phyloP scores from a whole-genome alignment of 495 filamentous ascomycete genomes.

The Aspergillus hancockii region DNA sequence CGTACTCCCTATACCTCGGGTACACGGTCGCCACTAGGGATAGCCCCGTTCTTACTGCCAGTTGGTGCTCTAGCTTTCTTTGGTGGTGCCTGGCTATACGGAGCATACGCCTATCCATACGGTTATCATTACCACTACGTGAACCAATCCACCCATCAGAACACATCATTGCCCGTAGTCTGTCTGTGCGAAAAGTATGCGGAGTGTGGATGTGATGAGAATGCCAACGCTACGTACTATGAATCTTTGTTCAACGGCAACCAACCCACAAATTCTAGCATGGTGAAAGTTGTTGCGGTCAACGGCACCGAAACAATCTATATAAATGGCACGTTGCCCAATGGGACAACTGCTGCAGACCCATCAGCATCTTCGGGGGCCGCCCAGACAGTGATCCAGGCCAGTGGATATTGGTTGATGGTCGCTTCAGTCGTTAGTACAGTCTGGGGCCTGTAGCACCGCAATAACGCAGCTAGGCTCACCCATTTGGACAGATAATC shows the following conservation, averaged over 20 bases:
- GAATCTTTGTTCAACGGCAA: slow-evolving; percentile 65
- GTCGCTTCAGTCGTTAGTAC: slow-evolving; percentile 53
- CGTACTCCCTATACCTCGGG: slow-evolving; percentile 68
- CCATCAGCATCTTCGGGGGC: slow-evolving; percentile 22
- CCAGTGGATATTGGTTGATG: slow-evolving; percentile 64
- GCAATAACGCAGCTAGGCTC: no score
- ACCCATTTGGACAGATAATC: no score
- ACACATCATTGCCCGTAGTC: slow-evolving; percentile 69
- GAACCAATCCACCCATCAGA: slow-evolving; percentile 43
- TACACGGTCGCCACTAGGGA: slow-evolving; percentile 50
- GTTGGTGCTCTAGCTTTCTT: slow-evolving; percentile 59
- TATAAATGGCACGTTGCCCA: slow-evolving; percentile 83
- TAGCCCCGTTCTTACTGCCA: slow-evolving; percentile 59
- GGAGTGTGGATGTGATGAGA: slow-evolving; percentile 84
- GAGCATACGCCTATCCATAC: slow-evolving; percentile 65
- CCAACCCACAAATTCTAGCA: slow-evolving; percentile 62
- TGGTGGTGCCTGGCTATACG: slow-evolving; percentile 60
- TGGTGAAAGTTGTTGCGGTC: slow-evolving; percentile 61
- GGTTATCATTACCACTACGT: slow-evolving; percentile 59
- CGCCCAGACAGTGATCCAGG: slow-evolving; percentile 39
- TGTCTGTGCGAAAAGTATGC: slow-evolving; percentile 73
- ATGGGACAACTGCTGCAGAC: slow-evolving; percentile 73
- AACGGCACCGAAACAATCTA: slow-evolving; percentile 77
- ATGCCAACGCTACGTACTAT: slow-evolving; percentile 58
- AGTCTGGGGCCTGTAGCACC: slow-evolving; percentile 43